phyloP scores from a whole-genome alignment of 2,329 filamentous ascomycete genomes.

The Alternaria triticimaculans region DNA sequence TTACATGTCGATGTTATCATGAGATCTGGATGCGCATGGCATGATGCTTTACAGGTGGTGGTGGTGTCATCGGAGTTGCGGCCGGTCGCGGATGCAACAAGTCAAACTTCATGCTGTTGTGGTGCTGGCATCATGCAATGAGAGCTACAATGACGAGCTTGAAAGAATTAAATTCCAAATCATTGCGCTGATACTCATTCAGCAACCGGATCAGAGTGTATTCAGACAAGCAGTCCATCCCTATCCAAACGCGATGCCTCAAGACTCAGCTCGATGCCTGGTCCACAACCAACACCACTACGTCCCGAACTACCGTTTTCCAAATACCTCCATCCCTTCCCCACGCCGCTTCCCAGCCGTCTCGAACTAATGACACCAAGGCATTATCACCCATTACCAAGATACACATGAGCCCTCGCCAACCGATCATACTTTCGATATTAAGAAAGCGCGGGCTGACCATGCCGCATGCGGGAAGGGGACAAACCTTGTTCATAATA shows the following conservation, averaged over 20 bases:
- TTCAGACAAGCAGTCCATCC: background rate
- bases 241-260: background rate
- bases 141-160: background rate
- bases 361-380: constrained; percentile 3
- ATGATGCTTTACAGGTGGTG: background rate
- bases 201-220: background rate
- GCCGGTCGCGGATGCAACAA: background rate
- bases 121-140: background rate
- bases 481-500: constrained; percentile 33
- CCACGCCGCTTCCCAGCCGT: background rate
- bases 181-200: background rate
- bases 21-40: background rate
- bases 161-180: background rate
- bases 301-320: background rate
- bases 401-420: constrained; percentile 7
- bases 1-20: background rate
- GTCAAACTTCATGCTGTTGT: background rate
- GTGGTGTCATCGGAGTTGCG: background rate
- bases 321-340: background rate
- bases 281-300: background rate
- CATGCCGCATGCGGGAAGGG: constrained; percentile 8
- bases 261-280: background rate
- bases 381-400: constrained; percentile 15
- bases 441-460: constrained; percentile 11
- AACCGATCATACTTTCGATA: constrained; percentile 17